Evolutionary conservation across 208 protist genomes (phyloP), one percentile per base, ranked within the genome.

Genomic region (Paratrypanosoma confusum): DNA sequence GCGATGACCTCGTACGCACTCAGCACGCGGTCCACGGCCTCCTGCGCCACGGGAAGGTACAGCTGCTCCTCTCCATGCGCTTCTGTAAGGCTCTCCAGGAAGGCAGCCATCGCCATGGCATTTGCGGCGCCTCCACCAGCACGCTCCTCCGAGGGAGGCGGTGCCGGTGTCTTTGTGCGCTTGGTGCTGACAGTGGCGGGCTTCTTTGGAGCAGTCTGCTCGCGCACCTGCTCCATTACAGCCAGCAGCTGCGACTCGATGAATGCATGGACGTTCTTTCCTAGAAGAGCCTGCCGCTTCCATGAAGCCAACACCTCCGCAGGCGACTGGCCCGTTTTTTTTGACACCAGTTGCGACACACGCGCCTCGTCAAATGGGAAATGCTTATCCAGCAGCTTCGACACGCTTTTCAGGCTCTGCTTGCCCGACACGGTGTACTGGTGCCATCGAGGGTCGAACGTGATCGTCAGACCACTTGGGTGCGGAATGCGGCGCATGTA

Each of bases 241-340:
- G n/a, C 60, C 22, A 73, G 58, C 6, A 91, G 64, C 22, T 57
- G 65, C 44, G 57, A 71, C 41, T 91, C 82, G 54, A 91, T 88
- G 41, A 79, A 88, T 56, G 70, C 75, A 55, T 91, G 82, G 13
- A 91, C 63, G 50, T 91, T 91, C 46, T 86, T 85, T n/a, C 82
- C 82, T 10, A 91, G 62, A n/a, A 91, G 57, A 34, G 78, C 78
- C 58, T 88, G 77, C 4, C 71, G 59, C 23, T 37, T 55, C 79
- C 82, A 91, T 24, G 56, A 47, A 2, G 43, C 47, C 48, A 81
- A 81, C 16, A 91, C 64, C 28, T 50, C 55, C 11, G 57, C 72
- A 14, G 62, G 26, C 3, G 82, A 35, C 45, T 80, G 57, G 2
- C 78, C 77, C 24, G 74, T 82, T 32, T 91, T 91, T 32, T 56